A percentile compares a stretch with the other conserved stretches of the same genome.
Conservation (phyloP, 129 eudicot genomes). For the Oenanthe sinensis region DNA sequence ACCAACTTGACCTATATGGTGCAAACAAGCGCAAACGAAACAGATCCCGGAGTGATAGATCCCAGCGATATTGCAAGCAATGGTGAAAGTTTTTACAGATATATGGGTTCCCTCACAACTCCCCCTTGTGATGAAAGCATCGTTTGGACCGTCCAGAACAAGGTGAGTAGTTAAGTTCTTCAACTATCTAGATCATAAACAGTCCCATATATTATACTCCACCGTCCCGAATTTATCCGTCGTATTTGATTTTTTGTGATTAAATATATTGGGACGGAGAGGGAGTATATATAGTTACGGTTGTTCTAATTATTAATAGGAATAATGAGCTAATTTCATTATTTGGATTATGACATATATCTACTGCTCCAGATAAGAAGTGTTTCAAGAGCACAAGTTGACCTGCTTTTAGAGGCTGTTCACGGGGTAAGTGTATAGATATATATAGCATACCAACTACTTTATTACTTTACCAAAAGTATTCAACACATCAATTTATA, state of each 20-base stretch:
- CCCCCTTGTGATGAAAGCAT: slow-evolving; percentile 16
- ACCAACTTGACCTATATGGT: slow-evolving; percentile 18
- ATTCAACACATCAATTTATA: background rate
- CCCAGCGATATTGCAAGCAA: slow-evolving; percentile 16
- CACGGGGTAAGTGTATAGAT: slow-evolving; percentile 14
- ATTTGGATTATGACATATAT: background rate
- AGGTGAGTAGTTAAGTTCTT: background rate
- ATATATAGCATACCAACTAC: background rate
- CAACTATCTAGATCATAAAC: too few relatives aligned
- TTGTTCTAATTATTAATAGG: background rate
- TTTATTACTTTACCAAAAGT: background rate
- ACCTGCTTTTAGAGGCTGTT: slow-evolving; percentile 17
- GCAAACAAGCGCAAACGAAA: slow-evolving; percentile 10
- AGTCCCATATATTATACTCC: too few relatives aligned
- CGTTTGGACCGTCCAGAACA: slow-evolving; percentile 16
- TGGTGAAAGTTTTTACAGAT: slow-evolving; percentile 31
- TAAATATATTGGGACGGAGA: too few relatives aligned
- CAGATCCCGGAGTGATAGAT: slow-evolving; percentile 20
- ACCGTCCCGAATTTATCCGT: too few relatives aligned
- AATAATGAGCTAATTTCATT: background rate
- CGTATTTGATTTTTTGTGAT: too few relatives aligned
- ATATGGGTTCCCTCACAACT: slow-evolving; percentile 10
- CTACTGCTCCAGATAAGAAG: slow-evolving; percentile 10
- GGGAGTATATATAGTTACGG: background rate
- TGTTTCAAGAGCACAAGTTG: slow-evolving; percentile 12